Base-by-base conservation (phyloP, 2,329 filamentous ascomycete species). In the Diaporthe sp. region DNA sequence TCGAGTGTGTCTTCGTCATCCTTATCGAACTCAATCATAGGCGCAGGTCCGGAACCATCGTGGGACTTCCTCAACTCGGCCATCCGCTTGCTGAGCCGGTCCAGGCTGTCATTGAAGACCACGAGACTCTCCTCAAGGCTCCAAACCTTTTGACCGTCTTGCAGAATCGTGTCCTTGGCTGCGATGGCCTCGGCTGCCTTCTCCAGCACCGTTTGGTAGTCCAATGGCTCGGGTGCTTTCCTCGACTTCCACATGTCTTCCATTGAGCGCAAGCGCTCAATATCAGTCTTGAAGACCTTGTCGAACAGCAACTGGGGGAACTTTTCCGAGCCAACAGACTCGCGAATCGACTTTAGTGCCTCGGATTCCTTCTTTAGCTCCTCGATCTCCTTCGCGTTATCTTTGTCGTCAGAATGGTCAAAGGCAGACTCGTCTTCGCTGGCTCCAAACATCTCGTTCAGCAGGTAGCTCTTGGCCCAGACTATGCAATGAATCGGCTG, bases 401-500 rank as follows among this genome's bases (percentile, higher is more conserved):
- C 95, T 9, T 91, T 88, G 81, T 97, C 93, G 78, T 93, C 90
- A 1, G 94, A 93, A 78, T 94, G 91, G 80, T 98, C 96, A 76
- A 98, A 90, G 1, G 92, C 89, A 1, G 93, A 89, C 77, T 96
- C 93, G 76, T 98, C 95, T 83, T 98, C 96, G 79, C 95, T 97
- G 4, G 92, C 91, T 25, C 97, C 97, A 79, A 98, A 99, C 10
- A 99, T 92, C 83, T 99, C 97, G 78, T 95, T 97, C 76, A 99
- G 90, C 12, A 99, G 89, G 82, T 98, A 99, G 82, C 95, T 98
- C 85, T 98, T 99, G 28, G 91, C 96, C 97, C 97, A 99, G 2
- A 99, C 96, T 76, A 99, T 99, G 85, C 97, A 98, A 84, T 99
- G 97, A 57, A 99, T 98, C 0, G 96, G 95, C 80, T 98, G 96